Conservation (phyloP, 2,329 filamentous ascomycete genomes). For the Aspergillus sp. region DNA sequence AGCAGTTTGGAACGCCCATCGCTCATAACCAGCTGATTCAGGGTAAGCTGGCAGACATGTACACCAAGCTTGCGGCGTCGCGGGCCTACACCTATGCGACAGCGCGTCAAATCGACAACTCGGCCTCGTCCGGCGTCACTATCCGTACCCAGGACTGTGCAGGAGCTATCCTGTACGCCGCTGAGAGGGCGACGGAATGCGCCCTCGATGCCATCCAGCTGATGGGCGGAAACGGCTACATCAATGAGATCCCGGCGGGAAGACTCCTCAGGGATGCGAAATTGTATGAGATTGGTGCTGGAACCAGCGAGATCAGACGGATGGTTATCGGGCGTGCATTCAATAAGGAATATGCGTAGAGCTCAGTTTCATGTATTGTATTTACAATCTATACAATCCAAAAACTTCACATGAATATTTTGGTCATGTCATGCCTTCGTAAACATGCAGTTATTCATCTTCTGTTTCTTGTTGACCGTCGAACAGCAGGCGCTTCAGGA, state of each 20-base stretch:
- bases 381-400: constrained; percentile 1
- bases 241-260: constrained; percentile 91
- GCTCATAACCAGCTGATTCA: constrained; percentile 92
- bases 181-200: constrained; percentile 80
- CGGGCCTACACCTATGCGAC: constrained; percentile 86
- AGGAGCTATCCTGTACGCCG: constrained; percentile 88
- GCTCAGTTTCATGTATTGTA: constrained; percentile 3
- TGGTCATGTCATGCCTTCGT: constrained; percentile 16
- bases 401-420: constrained; percentile 3
- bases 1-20: constrained; percentile 83
- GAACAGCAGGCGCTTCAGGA: constrained; percentile 14
- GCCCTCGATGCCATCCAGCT: constrained; percentile 87
- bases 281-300: constrained; percentile 94
- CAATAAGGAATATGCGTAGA: constrained; percentile 72
- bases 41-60: constrained; percentile 94
- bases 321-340: constrained; percentile 94
- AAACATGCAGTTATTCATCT: constrained; percentile 13
- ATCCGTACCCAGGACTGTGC: constrained; percentile 91
- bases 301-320: constrained; percentile 87
- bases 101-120: constrained; percentile 75
- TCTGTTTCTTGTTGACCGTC: constrained; percentile 30
- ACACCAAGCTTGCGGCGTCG: constrained; percentile 84
- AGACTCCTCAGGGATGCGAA: constrained; percentile 75
- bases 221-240: constrained; percentile 91
- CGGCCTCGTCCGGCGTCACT: constrained; percentile 45